These are phyloP conservation scores for Ophiostoma sp. DNA, from an alignment of 2,329 filamentous ascomycete species.

Conservation along the genomic window DNA sequence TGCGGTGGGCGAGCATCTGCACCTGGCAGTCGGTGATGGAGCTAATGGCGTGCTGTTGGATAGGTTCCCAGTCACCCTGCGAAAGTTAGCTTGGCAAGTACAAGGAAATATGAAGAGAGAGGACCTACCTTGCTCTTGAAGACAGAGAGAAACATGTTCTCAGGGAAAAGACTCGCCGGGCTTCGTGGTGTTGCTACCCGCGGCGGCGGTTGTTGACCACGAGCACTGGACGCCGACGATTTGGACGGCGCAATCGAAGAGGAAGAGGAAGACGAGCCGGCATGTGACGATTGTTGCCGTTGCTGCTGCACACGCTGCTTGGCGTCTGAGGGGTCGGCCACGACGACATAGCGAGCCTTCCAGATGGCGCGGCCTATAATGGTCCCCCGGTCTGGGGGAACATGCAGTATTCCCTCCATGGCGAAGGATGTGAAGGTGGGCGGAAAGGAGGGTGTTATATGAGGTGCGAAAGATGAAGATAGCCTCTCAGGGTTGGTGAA, in stretches of 20 bases:
- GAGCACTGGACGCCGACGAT: constrained; percentile 36
- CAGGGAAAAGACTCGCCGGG: constrained; percentile 34
- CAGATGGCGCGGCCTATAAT: constrained; percentile 54
- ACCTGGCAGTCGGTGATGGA: constrained; percentile 59
- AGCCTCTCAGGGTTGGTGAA: constrained; percentile 6
- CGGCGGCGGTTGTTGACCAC: constrained; percentile 17
- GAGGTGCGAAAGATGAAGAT: not conserved
- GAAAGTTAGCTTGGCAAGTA: constrained; percentile 24
- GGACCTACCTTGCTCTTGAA: constrained; percentile 57
- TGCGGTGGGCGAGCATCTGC: constrained; percentile 60
- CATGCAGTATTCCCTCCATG: constrained; percentile 54
- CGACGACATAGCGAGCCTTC: constrained; percentile 62
- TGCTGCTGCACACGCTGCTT: constrained; percentile 24
- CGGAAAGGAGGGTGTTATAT: not conserved
- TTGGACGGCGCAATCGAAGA: constrained; percentile 33
- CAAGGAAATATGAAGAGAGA: not conserved
- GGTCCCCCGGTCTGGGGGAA: constrained; percentile 53
- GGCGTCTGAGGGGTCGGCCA: constrained; percentile 48
- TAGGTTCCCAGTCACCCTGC: constrained; percentile 55
- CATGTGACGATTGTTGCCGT: constrained; percentile 16
- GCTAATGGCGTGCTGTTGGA: constrained; percentile 54
- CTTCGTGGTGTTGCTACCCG: constrained; percentile 38
- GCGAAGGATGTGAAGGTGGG: not conserved
- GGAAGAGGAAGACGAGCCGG: constrained; percentile 7
- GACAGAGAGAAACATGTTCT: constrained; percentile 52